phyloP scores from a whole-genome alignment of 83 land plant genomes.

The Picea mariana region DNA sequence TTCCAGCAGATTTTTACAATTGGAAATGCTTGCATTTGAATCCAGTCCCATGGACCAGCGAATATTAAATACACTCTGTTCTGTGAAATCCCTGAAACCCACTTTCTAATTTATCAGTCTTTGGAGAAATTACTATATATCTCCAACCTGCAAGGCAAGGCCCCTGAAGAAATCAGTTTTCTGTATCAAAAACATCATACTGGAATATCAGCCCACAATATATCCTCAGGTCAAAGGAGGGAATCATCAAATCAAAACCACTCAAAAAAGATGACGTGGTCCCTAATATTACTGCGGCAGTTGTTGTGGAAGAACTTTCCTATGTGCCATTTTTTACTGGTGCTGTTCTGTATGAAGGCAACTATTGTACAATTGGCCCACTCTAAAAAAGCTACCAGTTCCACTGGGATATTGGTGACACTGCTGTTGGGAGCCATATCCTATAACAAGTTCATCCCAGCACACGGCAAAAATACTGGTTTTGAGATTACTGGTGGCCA shows the following conservation, averaged over 20 bases:
- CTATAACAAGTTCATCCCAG: constrained; percentile 10
- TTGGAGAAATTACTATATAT: constrained; percentile 5
- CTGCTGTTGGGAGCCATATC: background rate
- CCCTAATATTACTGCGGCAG: constrained; percentile 3
- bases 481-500: background rate
- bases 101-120: background rate
- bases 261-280: background rate
- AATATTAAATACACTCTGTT: background rate
- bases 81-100: background rate
- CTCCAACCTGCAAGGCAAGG: background rate
- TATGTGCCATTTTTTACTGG: background rate
- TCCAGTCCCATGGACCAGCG: background rate
- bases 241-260: constrained; percentile 13
- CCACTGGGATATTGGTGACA: background rate
- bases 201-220: background rate
- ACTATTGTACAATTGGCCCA: constrained; percentile 7
- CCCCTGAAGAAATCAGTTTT: background rate
- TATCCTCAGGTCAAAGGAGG: background rate
- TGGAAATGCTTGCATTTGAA: background rate
- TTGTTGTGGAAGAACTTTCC: background rate
- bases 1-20: constrained; percentile 14
- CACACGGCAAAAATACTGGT: constrained; percentile 12
- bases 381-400: background rate
- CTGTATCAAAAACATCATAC: background rate
- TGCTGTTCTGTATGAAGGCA: background rate